A percentile compares a stretch with the other conserved stretches of the same genome.
Evolutionary conservation across 345 rosid genomes (phyloP).

Genomic region (Hypericum androsaemum): DNA sequence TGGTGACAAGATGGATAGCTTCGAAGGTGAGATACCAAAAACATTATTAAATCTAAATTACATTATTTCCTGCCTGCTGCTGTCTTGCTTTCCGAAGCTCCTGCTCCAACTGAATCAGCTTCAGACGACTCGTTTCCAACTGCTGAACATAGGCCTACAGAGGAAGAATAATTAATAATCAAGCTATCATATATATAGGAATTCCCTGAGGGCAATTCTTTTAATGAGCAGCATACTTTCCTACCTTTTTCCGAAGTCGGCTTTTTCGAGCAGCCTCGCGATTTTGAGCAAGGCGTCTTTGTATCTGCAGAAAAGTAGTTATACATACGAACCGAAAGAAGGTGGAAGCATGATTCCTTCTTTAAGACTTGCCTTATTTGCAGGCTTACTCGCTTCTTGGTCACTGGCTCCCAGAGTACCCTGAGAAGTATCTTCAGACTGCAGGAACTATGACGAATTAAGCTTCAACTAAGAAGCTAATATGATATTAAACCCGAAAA

Average conservation of each 20-base stretch:
- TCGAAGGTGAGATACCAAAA: not conserved
- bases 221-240: slow-evolving; percentile 5
- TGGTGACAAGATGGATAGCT: not conserved
- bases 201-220: not conserved
- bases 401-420: slow-evolving; percentile 52
- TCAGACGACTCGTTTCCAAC: slow-evolving; percentile 81
- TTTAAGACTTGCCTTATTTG: slow-evolving; percentile 43
- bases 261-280: slow-evolving; percentile 99
- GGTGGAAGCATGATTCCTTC: not conserved
- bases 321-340: too few species aligned
- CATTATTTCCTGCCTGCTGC: slow-evolving; percentile 54
- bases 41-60: not conserved
- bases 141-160: slow-evolving; percentile 93
- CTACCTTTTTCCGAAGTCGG: slow-evolving; percentile 89
- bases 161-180: slow-evolving; percentile 9
- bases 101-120: slow-evolving; percentile 79
- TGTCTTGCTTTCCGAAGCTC: slow-evolving; percentile 72
- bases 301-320: slow-evolving; percentile 32
- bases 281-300: slow-evolving; percentile 90
- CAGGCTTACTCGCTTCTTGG: slow-evolving; percentile 69
- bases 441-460: too few species aligned
- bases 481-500: too few species aligned
- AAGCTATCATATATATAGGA: slow-evolving; percentile 2
- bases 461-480: too few species aligned
- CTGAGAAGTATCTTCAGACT: slow-evolving; percentile 86